Evolutionary conservation across 23 red algal genomes (phyloP), one percentile per base, ranked within the genome.

Genomic region (Gracilaria vermiculophylla): DNA sequence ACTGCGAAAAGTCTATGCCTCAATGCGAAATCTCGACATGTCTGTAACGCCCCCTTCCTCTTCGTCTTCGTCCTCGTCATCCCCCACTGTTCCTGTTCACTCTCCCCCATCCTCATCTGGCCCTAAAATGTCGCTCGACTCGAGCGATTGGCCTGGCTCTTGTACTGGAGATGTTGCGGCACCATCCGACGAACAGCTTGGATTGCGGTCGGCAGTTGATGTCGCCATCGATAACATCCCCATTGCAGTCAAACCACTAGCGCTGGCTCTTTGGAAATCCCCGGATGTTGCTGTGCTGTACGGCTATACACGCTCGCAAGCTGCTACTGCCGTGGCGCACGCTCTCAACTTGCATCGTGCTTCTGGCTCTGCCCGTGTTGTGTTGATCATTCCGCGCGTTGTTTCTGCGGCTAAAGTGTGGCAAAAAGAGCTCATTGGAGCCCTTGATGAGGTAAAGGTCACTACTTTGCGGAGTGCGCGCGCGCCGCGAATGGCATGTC

Each of bases 151-250:
- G 19, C 64, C 64, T 42, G 20, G 42, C 11, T 41, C 58, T 10
- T 53, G 34, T 0, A 25, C 80, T 50, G 21, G 69, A 53, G 54
- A 47, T 21, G 33, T 62, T 58, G 56, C 80, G 31, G 37, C 62
- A 14, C 77, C 77, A 4, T 55, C 73, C 31, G 77, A 82, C 54
- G 52, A 60, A 12, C 53, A 62, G 80, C 62, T 65, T 50, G 80
- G 61, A 44, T 53, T 83, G 13, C 80, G 27, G 27, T 49, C 80
- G 9, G 33, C 56, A 3, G 40, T 83, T 10, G 33, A 43, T 31
- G 27, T 43, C 15, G 80, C 80, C 25, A 39, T 70, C 16, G 61
- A 83, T 28, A n/a, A 65, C n/a, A 69, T 69, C 24, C 57, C 56
- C 17, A 12, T 27, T 29, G 14, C 42, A 13, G 44, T 41, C 19